Evolutionary conservation across 345 rosid genomes (phyloP).

Genomic region (Murraya koenigii): DNA sequence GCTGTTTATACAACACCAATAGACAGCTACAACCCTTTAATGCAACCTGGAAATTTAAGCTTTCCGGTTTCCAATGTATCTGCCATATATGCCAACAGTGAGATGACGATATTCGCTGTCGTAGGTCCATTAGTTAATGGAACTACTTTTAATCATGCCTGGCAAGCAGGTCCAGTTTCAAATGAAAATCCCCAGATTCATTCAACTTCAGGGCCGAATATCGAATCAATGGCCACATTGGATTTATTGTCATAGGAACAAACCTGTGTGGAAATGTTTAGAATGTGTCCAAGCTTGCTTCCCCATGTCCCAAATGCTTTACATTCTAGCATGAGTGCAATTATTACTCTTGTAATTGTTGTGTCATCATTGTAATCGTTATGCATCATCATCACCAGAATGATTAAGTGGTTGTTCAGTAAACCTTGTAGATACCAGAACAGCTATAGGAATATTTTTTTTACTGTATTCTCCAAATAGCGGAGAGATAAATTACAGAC

Average conservation of each 20-base stretch:
- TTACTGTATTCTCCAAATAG: not conserved
- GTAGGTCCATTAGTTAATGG: conserved; percentile 30
- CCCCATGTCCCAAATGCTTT: not conserved
- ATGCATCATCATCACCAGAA: no score
- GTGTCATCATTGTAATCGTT: not conserved
- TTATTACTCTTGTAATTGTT: not conserved
- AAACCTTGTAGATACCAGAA: not conserved
- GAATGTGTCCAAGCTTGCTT: not conserved
- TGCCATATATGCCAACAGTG: conserved; percentile 21
- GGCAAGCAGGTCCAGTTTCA: conserved; percentile 50
- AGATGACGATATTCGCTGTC: conserved; percentile 44
- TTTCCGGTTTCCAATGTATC: conserved; percentile 33
- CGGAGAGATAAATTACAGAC: not conserved
- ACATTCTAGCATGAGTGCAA: not conserved
- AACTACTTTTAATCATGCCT: conserved; percentile 39
- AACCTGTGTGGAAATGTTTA: not conserved
- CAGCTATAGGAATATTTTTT: not conserved
- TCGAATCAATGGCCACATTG: conserved; percentile 27
- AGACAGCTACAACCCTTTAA: conserved; percentile 23
- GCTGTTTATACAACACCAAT: conserved; percentile 30
- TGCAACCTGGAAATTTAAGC: conserved; percentile 34
- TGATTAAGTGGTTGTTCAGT: not conserved
- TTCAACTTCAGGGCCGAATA: conserved; percentile 22
- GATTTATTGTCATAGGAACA: conserved; percentile 19
- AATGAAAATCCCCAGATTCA: conserved; percentile 29